Evolutionary conservation across 768 basidiomycete genomes (phyloP).

Genomic region (Ephemerocybe angulata): DNA sequence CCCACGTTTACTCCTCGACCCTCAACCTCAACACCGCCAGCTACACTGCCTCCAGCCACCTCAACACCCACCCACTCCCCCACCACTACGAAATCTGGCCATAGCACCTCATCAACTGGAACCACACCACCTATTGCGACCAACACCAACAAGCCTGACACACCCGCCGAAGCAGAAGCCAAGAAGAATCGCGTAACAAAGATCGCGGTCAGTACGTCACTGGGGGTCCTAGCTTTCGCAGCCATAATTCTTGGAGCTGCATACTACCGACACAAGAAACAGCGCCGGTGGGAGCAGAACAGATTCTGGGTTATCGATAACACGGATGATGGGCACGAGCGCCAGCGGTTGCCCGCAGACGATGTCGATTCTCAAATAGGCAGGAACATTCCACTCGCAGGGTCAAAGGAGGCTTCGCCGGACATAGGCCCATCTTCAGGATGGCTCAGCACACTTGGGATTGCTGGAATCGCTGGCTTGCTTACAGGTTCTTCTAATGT

Average conservation of each 20-base stretch:
- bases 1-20: constrained; percentile 39
- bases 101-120: constrained; percentile 1
- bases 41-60: constrained; percentile 23
- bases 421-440: constrained; percentile 16
- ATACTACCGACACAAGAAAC: constrained; percentile 43
- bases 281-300: constrained; percentile 18
- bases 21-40: constrained; percentile 26
- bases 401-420: constrained; percentile 13
- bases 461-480: constrained; percentile 27
- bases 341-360: constrained; percentile 16
- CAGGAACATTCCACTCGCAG: constrained; percentile 7
- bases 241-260: constrained; percentile 36
- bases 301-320: constrained; percentile 27
- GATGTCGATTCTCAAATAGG: constrained; percentile 22
- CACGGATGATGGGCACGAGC: constrained; percentile 24
- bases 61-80: neutral
- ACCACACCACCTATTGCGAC: too few species aligned
- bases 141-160: constrained; percentile 9
- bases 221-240: constrained; percentile 58
- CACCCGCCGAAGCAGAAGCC: constrained; percentile 13
- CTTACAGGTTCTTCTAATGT: constrained; percentile 23
- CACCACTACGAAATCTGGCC: neutral
- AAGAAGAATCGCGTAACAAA: constrained; percentile 30
- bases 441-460: constrained; percentile 18
- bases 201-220: constrained; percentile 58